Conservation (phyloP, 2,329 filamentous ascomycete species). For the Pseudogymnoascus sp. region DNA sequence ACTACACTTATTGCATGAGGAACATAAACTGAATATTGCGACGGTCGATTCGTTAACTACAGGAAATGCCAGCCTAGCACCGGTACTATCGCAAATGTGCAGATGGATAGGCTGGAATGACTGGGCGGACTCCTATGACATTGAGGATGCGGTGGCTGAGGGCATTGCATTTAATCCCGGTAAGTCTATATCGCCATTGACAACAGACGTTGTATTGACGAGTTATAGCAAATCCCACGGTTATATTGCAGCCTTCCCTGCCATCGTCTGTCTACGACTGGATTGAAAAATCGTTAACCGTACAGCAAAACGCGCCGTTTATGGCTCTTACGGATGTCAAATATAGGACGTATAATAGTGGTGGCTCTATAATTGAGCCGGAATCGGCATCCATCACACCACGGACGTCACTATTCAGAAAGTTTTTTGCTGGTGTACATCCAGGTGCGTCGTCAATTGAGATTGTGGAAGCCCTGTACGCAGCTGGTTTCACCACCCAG, state of each 20-base stretch:
- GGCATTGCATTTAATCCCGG: slow-evolving; percentile 44
- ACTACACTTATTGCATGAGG: slow-evolving; percentile 81
- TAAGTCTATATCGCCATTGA: neutral
- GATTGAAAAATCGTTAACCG: slow-evolving; percentile 35
- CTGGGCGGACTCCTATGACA: slow-evolving; percentile 54
- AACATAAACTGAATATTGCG: slow-evolving; percentile 69
- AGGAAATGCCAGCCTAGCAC: slow-evolving; percentile 49
- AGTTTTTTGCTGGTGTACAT: slow-evolving; percentile 54
- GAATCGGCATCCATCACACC: slow-evolving; percentile 37
- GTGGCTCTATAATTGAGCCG: neutral
- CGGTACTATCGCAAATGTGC: slow-evolving; percentile 71
- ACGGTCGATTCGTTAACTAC: slow-evolving; percentile 39
- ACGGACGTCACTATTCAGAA: slow-evolving; percentile 61
- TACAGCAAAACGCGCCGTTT: slow-evolving; percentile 32
- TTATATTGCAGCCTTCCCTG: slow-evolving; percentile 40
- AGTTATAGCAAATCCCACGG: slow-evolving; percentile 14
- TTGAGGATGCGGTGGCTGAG: slow-evolving; percentile 47
- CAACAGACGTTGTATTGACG: neutral
- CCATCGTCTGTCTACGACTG: slow-evolving; percentile 54
- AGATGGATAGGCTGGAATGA: slow-evolving; percentile 69
- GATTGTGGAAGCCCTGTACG: slow-evolving; percentile 66
- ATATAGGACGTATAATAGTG: neutral
- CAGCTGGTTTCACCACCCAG: slow-evolving; percentile 56
- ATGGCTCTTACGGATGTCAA: slow-evolving; percentile 41
- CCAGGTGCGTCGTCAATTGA: slow-evolving; percentile 45